A percentile compares a stretch with the other conserved stretches of the same genome.
phyloP scores from a whole-genome alignment of 768 basidiomycete species.

The Postia placenta region DNA sequence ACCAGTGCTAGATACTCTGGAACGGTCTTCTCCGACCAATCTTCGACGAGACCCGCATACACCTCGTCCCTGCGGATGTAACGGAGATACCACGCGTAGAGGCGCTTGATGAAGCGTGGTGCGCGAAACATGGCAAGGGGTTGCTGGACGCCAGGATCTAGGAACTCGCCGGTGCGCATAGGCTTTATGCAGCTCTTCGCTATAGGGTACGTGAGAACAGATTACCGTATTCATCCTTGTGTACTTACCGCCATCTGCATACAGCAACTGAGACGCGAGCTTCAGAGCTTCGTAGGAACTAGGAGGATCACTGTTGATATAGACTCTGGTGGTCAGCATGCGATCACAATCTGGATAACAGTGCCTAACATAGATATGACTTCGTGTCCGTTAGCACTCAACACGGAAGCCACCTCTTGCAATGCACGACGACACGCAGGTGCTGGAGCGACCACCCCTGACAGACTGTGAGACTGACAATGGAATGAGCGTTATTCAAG shows the following conservation, averaged over 20 bases:
- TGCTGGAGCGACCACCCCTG: slow-evolving; percentile 28
- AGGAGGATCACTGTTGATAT: slow-evolving; percentile 23
- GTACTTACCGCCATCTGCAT: slow-evolving; percentile 20
- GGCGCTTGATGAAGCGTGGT: slow-evolving; percentile 19
- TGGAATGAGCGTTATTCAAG: neutral
- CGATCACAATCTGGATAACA: neutral
- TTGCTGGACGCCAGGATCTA: slow-evolving; percentile 18
- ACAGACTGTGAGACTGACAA: neutral
- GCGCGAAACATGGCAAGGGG: slow-evolving; percentile 16
- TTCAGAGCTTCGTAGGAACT: slow-evolving; percentile 20
- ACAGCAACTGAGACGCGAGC: slow-evolving; percentile 17
- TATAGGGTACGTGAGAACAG: neutral
- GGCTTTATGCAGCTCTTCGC: slow-evolving; percentile 16
- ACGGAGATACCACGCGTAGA: slow-evolving; percentile 24
- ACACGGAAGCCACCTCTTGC: slow-evolving; percentile 26
- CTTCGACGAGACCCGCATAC: slow-evolving; percentile 20
- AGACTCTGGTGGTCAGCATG: neutral
- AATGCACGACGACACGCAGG: slow-evolving; percentile 38
- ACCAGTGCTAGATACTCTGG: slow-evolving; percentile 24
- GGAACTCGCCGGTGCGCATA: slow-evolving; percentile 18
- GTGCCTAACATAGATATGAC: slow-evolving; percentile 31
- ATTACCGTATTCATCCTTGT: neutral
- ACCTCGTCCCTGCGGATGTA: slow-evolving; percentile 16
- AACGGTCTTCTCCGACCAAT: slow-evolving; percentile 20
- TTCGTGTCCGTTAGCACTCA: slow-evolving; percentile 32